phyloP scores from a whole-genome alignment of 148 eudicot genomes.

The Gaultheria prostrata region DNA sequence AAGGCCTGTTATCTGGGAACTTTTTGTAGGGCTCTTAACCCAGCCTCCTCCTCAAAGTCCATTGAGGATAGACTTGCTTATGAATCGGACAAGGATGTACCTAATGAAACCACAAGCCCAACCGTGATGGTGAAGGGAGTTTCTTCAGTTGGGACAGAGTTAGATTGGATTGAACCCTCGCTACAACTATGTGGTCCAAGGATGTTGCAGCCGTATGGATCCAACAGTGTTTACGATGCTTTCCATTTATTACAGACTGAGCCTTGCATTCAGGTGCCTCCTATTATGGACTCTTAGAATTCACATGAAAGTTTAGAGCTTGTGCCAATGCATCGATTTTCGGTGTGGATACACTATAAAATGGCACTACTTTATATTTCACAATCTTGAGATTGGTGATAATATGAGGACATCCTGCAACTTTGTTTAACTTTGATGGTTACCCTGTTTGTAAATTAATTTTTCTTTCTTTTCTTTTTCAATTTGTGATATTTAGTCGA shows the following conservation, averaged over 20 bases:
- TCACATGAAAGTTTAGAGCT: not conserved
- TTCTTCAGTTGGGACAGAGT: conserved; percentile 41
- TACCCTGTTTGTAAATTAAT: not conserved
- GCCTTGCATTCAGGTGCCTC: conserved; percentile 62
- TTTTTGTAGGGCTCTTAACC: conserved; percentile 44
- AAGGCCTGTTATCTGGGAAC: not conserved
- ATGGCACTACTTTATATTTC: not conserved
- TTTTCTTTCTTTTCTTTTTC: not conserved
- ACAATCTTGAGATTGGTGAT: not conserved
- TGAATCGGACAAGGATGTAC: conserved; percentile 25
- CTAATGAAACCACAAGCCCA: conserved; percentile 22
- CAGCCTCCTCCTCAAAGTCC: conserved; percentile 22
- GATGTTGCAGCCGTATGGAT: conserved; percentile 29
- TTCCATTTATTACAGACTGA: conserved; percentile 61
- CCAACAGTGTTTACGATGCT: conserved; percentile 62
- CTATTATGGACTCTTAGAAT: not conserved
- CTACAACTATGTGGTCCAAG: conserved; percentile 36
- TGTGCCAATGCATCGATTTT: not conserved
- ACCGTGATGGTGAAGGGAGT: conserved; percentile 15
- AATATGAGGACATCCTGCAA: not conserved
- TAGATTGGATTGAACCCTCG: conserved; percentile 82
- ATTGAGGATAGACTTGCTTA: conserved; percentile 20
- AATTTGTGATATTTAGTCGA: not conserved
- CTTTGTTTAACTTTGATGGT: not conserved
- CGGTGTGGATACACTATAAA: not conserved